Evolutionary conservation across 2,329 filamentous ascomycete genomes (phyloP).

Genomic region (Colletotrichum sp.): DNA sequence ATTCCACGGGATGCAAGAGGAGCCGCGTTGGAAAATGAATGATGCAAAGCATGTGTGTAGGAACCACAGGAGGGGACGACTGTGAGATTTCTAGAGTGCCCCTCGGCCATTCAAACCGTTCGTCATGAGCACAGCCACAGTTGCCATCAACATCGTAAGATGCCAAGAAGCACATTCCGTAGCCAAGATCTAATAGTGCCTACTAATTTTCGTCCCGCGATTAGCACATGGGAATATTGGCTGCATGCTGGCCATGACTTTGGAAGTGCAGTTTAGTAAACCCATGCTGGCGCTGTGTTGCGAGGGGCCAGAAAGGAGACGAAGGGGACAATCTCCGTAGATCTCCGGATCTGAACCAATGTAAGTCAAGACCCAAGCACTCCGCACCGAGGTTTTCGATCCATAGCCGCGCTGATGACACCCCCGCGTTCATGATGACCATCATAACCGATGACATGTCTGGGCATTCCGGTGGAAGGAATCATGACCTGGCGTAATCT

Average conservation of each 20-base stretch:
- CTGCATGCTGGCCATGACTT: background rate
- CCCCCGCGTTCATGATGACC: background rate
- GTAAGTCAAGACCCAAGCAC: background rate
- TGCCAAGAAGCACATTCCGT: background rate
- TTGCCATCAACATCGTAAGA: slow-evolving; percentile 5
- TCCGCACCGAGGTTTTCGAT: background rate
- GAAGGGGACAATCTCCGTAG: background rate
- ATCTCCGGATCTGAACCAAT: background rate
- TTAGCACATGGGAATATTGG: background rate
- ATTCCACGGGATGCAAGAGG: background rate
- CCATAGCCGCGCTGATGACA: background rate
- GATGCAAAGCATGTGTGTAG: background rate
- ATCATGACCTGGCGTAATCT: background rate
- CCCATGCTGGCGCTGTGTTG: background rate
- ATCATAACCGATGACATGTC: background rate
- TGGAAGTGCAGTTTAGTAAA: background rate
- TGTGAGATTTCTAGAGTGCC: background rate
- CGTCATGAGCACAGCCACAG: background rate
- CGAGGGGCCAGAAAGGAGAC: background rate
- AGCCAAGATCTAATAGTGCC: background rate
- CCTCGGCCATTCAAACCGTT: background rate
- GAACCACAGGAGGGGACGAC: background rate
- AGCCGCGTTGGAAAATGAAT: background rate
- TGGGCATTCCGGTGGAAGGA: background rate
- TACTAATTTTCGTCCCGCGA: background rate